These are phyloP conservation scores for Claviceps purpurea DNA, from an alignment of 2,329 filamentous ascomycete species.

Conservation along the genomic window DNA sequence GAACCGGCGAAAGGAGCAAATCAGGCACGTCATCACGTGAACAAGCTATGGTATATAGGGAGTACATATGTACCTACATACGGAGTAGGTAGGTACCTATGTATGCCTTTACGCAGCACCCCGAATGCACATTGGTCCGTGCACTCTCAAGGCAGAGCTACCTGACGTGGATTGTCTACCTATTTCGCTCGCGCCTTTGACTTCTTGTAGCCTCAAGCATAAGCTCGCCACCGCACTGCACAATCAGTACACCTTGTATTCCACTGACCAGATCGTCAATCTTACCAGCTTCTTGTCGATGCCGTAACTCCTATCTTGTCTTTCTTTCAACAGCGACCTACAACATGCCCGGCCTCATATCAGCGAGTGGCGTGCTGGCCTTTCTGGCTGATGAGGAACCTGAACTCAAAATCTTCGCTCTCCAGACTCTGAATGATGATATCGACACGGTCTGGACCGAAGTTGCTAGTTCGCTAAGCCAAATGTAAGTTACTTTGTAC, in stretches of 20 bases:
- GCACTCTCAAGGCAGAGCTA: slow-evolving; percentile 22
- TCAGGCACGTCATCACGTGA: slow-evolving; percentile 3
- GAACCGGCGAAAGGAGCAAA: not conserved
- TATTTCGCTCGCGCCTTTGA: slow-evolving; percentile 12
- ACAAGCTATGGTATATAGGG: not conserved
- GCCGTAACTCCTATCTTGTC: slow-evolving; percentile 2
- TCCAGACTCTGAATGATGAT: slow-evolving; percentile 90
- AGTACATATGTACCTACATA: not conserved
- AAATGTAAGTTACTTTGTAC: slow-evolving; percentile 53
- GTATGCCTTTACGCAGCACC: not conserved
- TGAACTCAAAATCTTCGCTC: slow-evolving; percentile 85
- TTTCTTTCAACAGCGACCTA: not conserved
- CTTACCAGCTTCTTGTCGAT: not conserved
- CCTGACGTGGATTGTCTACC: slow-evolving; percentile 30
- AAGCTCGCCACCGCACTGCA: not conserved
- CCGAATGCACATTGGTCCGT: slow-evolving; percentile 2
- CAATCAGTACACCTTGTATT: not conserved
- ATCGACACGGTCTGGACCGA: slow-evolving; percentile 98
- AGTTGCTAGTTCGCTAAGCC: slow-evolving; percentile 78
- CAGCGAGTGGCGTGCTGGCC: slow-evolving; percentile 85
- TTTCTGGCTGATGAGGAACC: slow-evolving; percentile 91
- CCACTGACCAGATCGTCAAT: not conserved
- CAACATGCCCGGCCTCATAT: slow-evolving; percentile 83
- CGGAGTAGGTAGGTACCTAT: too few species aligned
- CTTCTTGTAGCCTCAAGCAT: not conserved